Conservation (phyloP, 768 basidiomycete species). For the Xanthoconium purpureum region DNA sequence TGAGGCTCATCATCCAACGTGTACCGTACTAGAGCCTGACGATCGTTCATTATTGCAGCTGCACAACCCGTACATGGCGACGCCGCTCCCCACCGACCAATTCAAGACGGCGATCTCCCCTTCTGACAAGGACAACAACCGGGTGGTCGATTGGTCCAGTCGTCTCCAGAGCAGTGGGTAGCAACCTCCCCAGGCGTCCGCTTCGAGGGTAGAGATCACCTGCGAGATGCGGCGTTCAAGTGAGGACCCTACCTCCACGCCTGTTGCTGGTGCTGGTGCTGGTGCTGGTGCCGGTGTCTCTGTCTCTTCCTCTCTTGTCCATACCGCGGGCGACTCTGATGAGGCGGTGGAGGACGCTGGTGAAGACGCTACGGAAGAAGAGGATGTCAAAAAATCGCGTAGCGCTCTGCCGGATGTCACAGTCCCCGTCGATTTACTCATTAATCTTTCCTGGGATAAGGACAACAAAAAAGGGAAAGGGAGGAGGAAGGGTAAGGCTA, state of each 20-base stretch:
- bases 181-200: conserved; percentile 41
- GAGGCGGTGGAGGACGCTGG: conserved; percentile 32
- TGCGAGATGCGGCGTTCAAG: conserved; percentile 34
- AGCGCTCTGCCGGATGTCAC: conserved; percentile 62
- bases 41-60: conserved; percentile 27
- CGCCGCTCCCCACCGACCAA: conserved; percentile 74
- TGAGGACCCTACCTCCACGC: neutral
- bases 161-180: conserved; percentile 60
- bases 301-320: neutral
- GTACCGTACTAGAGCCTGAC: neutral
- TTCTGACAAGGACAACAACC: conserved; percentile 64
- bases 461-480: conserved; percentile 41
- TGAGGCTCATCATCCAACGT: neutral
- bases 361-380: conserved; percentile 32
- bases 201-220: conserved; percentile 26
- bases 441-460: conserved; percentile 64
- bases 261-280: neutral
- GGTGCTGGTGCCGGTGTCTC: neutral
- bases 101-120: conserved; percentile 77
- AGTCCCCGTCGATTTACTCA: conserved; percentile 74
- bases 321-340: conserved; percentile 37
- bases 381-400: conserved; percentile 45
- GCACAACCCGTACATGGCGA: conserved; percentile 78
- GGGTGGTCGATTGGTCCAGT: conserved; percentile 72
- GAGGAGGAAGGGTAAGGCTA: conserved; percentile 36